Evolutionary conservation across 2,329 filamentous ascomycete genomes (phyloP).

Genomic region (Hypoxylon sp.): DNA sequence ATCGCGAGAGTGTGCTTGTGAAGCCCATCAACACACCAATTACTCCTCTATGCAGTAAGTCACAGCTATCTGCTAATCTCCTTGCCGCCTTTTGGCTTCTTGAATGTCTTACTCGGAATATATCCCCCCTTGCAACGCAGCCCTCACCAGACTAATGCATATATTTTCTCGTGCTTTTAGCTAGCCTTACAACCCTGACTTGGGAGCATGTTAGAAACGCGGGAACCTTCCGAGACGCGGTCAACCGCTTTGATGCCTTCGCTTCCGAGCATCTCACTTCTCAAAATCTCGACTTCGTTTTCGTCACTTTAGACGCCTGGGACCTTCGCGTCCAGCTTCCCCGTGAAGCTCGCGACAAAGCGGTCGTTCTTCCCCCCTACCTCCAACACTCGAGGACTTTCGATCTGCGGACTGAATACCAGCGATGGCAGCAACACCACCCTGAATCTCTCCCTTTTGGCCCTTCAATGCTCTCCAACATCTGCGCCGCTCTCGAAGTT

Average conservation of each 20-base stretch:
- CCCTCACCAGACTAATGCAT: slow-evolving; percentile 27
- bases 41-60: slow-evolving; percentile 98
- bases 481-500: slow-evolving; percentile 97
- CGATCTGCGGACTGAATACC: slow-evolving; percentile 96
- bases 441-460: slow-evolving; percentile 97
- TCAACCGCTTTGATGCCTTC: slow-evolving; percentile 94
- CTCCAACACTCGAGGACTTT: slow-evolving; percentile 98
- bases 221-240: slow-evolving; percentile 95
- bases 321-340: slow-evolving; percentile 97
- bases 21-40: slow-evolving; percentile 99
- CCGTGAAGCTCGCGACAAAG: slow-evolving; percentile 97
- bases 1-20: slow-evolving; percentile 95
- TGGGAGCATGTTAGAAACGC: slow-evolving; percentile 99
- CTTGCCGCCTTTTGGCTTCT: not conserved
- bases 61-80: slow-evolving; percentile 40
- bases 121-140: not conserved
- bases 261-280: slow-evolving; percentile 90
- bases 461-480: slow-evolving; percentile 94
- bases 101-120: not conserved
- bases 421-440: slow-evolving; percentile 98
- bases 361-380: slow-evolving; percentile 95
- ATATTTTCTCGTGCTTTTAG: slow-evolving; percentile 62
- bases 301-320: slow-evolving; percentile 98
- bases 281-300: slow-evolving; percentile 96
- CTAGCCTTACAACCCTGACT: slow-evolving; percentile 95